Evolutionary conservation across 2,329 filamentous ascomycete genomes (phyloP), one percentile per base, ranked within the genome.

Genomic region (Fusarium sp.): DNA sequence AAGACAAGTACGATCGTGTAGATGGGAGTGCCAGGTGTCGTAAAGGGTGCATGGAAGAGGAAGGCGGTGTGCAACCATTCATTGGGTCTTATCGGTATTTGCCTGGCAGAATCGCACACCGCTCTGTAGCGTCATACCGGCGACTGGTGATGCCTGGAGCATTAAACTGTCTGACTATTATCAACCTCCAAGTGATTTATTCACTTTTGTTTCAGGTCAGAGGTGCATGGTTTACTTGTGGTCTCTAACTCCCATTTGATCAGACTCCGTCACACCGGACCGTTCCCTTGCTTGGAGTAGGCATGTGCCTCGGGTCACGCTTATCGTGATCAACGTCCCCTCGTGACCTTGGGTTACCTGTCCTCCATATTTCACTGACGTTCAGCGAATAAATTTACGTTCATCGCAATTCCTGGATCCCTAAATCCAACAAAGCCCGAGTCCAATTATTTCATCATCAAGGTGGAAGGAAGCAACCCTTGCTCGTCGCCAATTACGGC

Each of bases 111-210:
- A 78, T 22, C 22, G 12, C 41, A 68, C 71, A 79, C 77, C 77
- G 77, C 77, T 68, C 66, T 78, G 44, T 62, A 70, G 73, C 77
- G 77, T 79, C 77, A 78, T 79, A 75, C 75, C 67, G 51, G 47
- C 47, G 52, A 39, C 61, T 62, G 62, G 68, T 76, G 77, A 75
- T 78, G 76, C 76, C 76, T 78, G 60, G 71, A 73, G 51, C 32
- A 44, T 66, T 54, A 51, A 45, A 45, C 36, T 26, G 32, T 42
- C 60, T 54, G 57, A 52, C 54, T 30, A 60, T 58, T 54, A 72
- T 61, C 51, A 58, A 47, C 28, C 34, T 75, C 14, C 30, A 36
- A 38, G 36, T 59, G 48, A 36, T 55, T 52, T 36, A 47, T 30
- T 56, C 30, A 11, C 24, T 48, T 62, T 36, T 24, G 32, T 20